A percentile compares a stretch with the other conserved stretches of the same genome.
Evolutionary conservation across 1,139 yeast genomes (phyloP).

Genomic region (Sugiyamaella japonica): DNA sequence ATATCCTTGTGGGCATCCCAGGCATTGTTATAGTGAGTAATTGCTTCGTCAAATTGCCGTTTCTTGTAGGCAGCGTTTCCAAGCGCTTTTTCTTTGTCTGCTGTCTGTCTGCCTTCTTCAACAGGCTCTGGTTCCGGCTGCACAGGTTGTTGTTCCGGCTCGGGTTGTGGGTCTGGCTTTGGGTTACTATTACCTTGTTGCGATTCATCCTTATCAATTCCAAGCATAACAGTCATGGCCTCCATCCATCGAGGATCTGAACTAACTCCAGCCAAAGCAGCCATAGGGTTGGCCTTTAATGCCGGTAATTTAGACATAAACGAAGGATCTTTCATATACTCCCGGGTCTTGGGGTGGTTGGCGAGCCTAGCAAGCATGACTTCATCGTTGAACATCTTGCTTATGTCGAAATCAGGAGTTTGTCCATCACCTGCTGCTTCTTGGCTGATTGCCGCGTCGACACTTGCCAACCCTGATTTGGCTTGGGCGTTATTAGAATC

Average conservation of each 20-base stretch:
- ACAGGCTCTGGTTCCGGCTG: constrained; percentile 37
- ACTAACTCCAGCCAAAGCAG: constrained; percentile 56
- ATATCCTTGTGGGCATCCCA: constrained; percentile 82
- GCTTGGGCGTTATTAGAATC: constrained; percentile 88
- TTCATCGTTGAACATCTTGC: constrained; percentile 79
- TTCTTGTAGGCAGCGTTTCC: constrained; percentile 87
- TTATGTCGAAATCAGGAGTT: constrained; percentile 73
- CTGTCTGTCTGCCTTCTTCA: constrained; percentile 50
- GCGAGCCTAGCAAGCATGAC: constrained; percentile 70
- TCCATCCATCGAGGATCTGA: constrained; percentile 87
- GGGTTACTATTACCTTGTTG: too few relatives aligned
- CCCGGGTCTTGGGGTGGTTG: constrained; percentile 84
- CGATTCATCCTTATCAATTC: constrained; percentile 70
- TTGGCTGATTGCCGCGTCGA: constrained; percentile 54
- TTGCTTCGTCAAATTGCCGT: constrained; percentile 91
- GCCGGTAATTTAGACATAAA: constrained; percentile 70
- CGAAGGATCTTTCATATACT: constrained; percentile 82
- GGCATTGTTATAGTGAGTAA: constrained; percentile 79
- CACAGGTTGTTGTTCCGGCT: not conserved
- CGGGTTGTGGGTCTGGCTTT: too few relatives aligned
- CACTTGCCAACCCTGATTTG: constrained; percentile 72
- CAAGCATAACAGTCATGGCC: constrained; percentile 82
- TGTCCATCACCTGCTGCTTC: constrained; percentile 45
- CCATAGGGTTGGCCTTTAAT: constrained; percentile 72
- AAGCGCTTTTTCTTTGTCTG: constrained; percentile 78